Base-by-base conservation (phyloP, 768 basidiomycete genomes). In the Boletus fagicola region DNA sequence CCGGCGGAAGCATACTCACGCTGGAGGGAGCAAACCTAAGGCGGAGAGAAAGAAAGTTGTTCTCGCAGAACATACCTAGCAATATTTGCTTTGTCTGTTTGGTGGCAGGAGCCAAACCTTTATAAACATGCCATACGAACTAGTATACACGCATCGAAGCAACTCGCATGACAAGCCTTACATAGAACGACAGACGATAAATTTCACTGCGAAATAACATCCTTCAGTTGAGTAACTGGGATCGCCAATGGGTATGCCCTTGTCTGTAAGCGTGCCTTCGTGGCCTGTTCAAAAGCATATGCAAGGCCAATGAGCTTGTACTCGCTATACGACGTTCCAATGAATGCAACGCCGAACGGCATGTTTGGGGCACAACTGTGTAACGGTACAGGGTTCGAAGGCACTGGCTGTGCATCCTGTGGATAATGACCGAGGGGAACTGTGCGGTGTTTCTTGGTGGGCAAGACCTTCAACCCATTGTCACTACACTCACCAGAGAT, bases 41-140 rank as follows among this genome's bases (percentile, higher is more conserved):
- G 84, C 94, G 40, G 94, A 94, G 79, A 83, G 88, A 74, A 94
- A 94, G 77, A 95, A 90, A 71, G 76, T 87, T 42, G 90, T 98
- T 59, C 76, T 94, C 59, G 79, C 79, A 45, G 92, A 94, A 75
- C 92, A 96, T 77, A 69, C 67, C 35, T 72, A 70, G 68, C 46
- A 52, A 24, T 58, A n/a, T 26, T 26, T 28, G 16, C 40, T 53
- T 49, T 63, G 51, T 71, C 51, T 57, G 55, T 44, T 51, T 43
- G 44, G 47, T 55, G 18, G 31, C 46, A 22, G 56, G 53, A 53
- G 18, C 12, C 18, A 12, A 44, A 12, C 10, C 20, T 24, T 45
- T 13, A 38, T 24, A 35, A 52, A n/a, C 44, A 49, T 36, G 12
- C 42, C 47, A 50, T 42, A 39, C 8, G n/a, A 26, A 56, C 24